A percentile compares a stretch with the other conserved stretches of the same genome.
Conservation (phyloP, 495 filamentous ascomycete genomes). For the Penicillium crystallinum region DNA sequence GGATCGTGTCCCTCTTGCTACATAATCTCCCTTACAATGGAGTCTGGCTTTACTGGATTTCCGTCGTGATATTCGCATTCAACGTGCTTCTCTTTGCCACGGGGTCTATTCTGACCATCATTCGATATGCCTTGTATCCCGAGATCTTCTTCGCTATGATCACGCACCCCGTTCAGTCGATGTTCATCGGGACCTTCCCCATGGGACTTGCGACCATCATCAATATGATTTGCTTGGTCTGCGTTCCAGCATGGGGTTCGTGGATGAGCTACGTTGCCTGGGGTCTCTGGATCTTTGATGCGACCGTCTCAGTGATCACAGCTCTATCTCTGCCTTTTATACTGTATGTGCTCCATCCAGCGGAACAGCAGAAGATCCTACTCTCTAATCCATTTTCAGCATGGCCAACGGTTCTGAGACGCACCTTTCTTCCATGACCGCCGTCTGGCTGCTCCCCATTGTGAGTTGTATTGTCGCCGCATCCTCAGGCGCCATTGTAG, state of each 20-base stretch:
- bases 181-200: constrained; percentile 52
- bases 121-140: constrained; percentile 50
- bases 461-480: constrained; percentile 47
- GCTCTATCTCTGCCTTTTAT: constrained; percentile 4
- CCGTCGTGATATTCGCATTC: constrained; percentile 43
- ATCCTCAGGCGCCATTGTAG: constrained; percentile 45
- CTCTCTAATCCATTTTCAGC: neutral
- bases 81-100: constrained; percentile 44
- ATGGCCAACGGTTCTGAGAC: neutral
- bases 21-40: constrained; percentile 47
- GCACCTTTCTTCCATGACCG: constrained; percentile 40
- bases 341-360: constrained; percentile 8
- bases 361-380: neutral
- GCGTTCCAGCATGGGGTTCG: constrained; percentile 41
- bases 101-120: constrained; percentile 25
- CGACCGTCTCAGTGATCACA: constrained; percentile 37
- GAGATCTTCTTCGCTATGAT: constrained; percentile 46
- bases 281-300: constrained; percentile 50
- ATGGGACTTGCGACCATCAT: constrained; percentile 55
- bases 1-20: constrained; percentile 52
- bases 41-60: constrained; percentile 42
- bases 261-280: constrained; percentile 28
- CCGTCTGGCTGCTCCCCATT: constrained; percentile 48
- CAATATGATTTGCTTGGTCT: constrained; percentile 47
- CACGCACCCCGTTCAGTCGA: constrained; percentile 45